Conservation (phyloP, 2,329 filamentous ascomycete genomes). For the Botrytis galanthina region DNA sequence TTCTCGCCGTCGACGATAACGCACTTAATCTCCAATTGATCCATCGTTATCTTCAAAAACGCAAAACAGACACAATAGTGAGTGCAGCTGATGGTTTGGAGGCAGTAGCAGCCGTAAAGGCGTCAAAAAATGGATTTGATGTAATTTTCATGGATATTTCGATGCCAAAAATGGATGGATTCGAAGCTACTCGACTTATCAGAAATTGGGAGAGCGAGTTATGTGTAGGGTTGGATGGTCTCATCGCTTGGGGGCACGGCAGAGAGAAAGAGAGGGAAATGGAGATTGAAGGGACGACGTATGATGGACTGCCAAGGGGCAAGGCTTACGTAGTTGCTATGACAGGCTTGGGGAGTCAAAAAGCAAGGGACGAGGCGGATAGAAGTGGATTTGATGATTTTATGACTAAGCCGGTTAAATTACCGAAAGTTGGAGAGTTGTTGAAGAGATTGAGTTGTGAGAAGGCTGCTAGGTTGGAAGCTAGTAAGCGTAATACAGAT, state of each 20-base stretch:
- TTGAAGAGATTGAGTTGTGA: constrained; percentile 25
- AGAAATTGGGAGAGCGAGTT: constrained; percentile 32
- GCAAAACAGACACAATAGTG: constrained; percentile 37
- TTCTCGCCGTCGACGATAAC: constrained; percentile 42
- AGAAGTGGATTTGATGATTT: constrained; percentile 55
- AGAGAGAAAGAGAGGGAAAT: background rate
- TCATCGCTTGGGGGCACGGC: background rate
- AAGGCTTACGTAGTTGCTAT: constrained; percentile 49
- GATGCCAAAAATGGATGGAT: constrained; percentile 54
- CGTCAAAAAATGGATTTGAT: constrained; percentile 38
- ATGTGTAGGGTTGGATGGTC: background rate
- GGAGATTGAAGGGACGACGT: background rate
- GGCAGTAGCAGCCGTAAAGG: constrained; percentile 38
- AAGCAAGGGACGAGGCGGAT: constrained; percentile 48
- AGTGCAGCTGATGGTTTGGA: constrained; percentile 46
- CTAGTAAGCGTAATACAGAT: background rate
- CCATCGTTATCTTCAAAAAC: constrained; percentile 34
- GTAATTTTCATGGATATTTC: constrained; percentile 52
- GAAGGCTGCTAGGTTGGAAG: constrained; percentile 15
- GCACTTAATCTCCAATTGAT: constrained; percentile 41
- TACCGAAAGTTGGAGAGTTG: constrained; percentile 29
- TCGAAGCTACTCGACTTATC: constrained; percentile 48
- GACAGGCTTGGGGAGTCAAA: constrained; percentile 50
- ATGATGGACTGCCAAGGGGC: background rate
- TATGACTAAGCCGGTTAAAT: constrained; percentile 49